Evolutionary conservation across 164 flowering plant species (phyloP), one percentile per base, ranked within the genome.

Genomic region (Brasenia schreberi): DNA sequence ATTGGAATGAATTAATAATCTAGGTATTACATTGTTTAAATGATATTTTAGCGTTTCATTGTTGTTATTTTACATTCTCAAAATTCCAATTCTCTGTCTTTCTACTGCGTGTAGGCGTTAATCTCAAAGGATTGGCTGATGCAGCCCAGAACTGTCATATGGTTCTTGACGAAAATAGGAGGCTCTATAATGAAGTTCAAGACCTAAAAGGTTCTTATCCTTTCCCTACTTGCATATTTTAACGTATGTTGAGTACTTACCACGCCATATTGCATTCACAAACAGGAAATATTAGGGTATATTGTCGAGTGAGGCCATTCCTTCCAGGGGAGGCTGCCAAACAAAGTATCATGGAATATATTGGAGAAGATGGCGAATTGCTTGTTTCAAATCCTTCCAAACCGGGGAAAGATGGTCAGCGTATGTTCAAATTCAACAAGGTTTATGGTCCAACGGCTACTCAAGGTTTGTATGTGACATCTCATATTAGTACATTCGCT

Each of bases 301-400:
- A 91, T 70, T 94, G 97, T 66, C 90, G 99, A 42, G 80, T 94
- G 64, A 83, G 96, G 68, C 99, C 99, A 64, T 89, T 94, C 75
- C 96, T 87, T 73, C 78, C 79, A 0, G 93, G 96, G 42, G 90
- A 91, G 77, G 85, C 72, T 67, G 69, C 64, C 72, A 94, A 85
- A 71, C 88, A 80, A 58, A 85, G 96, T 18, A 82, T 85, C 23
- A 76, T 94, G 5, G 92, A 94, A 62, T 85, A 83, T 59, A 78
- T 87, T 68, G 97, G 96, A 68, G 99, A 94, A 44, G 82, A 91
- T 79, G 96, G 97, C 59, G 97, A 94, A 67, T 69, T 94, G 71
- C 82, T 87, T 68, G 81, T 94, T 68, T 70, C 72, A 12, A 90
- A 90, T 81, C 96, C 97, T 42, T 74, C 77, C 58, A 94, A 89